A percentile compares a stretch with the other conserved stretches of the same genome.
phyloP scores from a whole-genome alignment of 1,139 yeast species.

The Geotrichum fermentans region DNA sequence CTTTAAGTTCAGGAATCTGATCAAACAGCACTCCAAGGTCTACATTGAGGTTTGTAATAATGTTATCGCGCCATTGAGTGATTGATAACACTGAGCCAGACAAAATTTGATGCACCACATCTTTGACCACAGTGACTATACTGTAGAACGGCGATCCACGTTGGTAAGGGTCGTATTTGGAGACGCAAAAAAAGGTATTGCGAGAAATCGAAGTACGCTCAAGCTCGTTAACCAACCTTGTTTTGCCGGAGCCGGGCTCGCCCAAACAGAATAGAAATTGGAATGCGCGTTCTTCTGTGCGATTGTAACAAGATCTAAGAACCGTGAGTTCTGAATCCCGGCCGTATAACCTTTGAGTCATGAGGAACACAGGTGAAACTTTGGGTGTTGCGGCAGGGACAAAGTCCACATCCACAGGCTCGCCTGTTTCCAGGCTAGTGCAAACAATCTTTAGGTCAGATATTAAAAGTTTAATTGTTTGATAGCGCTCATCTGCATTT shows the following conservation, averaged over 20 bases:
- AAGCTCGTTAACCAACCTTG: conserved; percentile 44
- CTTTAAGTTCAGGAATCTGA: conserved; percentile 46
- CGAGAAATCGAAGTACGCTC: conserved; percentile 40
- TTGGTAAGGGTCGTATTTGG: conserved; percentile 42
- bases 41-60: conserved; percentile 42
- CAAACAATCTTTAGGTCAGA: conserved; percentile 39
- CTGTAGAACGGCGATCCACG: conserved; percentile 37
- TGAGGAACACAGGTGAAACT: conserved; percentile 30
- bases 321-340: conserved; percentile 37
- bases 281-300: conserved; percentile 29
- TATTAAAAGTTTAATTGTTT: conserved; percentile 40
- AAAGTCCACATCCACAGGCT: conserved; percentile 25
- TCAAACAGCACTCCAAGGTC: conserved; percentile 45
- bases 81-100: conserved; percentile 41
- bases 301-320: conserved; percentile 35
- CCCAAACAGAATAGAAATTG: conserved; percentile 44
- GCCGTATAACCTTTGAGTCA: conserved; percentile 41
- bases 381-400: conserved; percentile 25
- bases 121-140: conserved; percentile 41
- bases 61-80: conserved; percentile 44
- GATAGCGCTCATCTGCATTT: conserved; percentile 43
- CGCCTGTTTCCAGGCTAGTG: conserved; percentile 24
- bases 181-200: conserved; percentile 42
- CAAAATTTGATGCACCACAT: conserved; percentile 44
- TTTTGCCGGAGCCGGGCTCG: conserved; percentile 48